Evolutionary conservation across 164 flowering plant genomes (phyloP), one percentile per base, ranked within the genome.

Genomic region (grape (Vitis vinifera)): DNA sequence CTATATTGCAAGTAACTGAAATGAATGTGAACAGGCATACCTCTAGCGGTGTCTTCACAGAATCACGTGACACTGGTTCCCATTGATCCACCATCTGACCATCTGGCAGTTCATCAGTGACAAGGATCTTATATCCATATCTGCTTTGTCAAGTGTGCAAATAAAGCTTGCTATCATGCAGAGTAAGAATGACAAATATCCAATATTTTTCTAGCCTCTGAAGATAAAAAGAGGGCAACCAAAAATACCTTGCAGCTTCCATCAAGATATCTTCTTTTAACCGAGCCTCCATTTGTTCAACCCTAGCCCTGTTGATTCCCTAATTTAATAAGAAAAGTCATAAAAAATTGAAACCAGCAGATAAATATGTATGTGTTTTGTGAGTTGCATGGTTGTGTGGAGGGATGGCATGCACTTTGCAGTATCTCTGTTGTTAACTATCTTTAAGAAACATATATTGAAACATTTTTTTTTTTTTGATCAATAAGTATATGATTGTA

Each of bases 11-110:
- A 1, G 55, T 8, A 27, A 57, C 17, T 37, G 16, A 65, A 65
- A 63, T 14, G 27, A 51, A 11, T 62, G 51, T 50, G 27, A 69
- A 69, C 1, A 59, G 44, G 13, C 55, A 66, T 81, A 92, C 98
- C 93, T 94, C 92, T 61, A 94, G 75, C 9, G 97, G 97, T 50
- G 98, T 89, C 83, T 87, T 92, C 62, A 94, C 86, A 66, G 92
- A 94, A 77, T 87, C 91, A 64, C 63, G 67, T 44, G 89, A 84
- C 59, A 94, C 97, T 44, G 91, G 88, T 83, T 94, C 98, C 98
- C 98, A 94, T 75, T 94, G 98, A 82, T 94, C 98, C 77, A 94
- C 98, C 98, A 94, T 94, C 77, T 94, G 97, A 75, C 97, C 97
- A 83, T 92, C 97, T 69, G 93, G 97, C 77, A 94, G 85, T 80